Base-by-base conservation (phyloP, 2,329 filamentous ascomycete species). In the Hawksworthiomyces lignivorus region DNA sequence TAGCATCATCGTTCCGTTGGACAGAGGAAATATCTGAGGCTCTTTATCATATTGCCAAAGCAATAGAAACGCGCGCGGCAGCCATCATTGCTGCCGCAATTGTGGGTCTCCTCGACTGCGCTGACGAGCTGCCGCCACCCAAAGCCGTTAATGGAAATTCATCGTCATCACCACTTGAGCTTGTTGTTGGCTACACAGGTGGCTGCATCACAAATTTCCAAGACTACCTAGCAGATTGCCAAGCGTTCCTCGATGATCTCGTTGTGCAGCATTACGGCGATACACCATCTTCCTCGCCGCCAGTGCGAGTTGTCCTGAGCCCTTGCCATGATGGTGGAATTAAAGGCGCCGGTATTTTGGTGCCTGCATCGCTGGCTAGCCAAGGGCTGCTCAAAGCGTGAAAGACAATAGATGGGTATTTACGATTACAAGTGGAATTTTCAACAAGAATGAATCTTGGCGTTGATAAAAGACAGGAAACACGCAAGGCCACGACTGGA, bases 151-250 rank as follows among this genome's bases (percentile, higher is more conserved):
- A 12, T 26, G n/a, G n/a, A n/a, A n/a, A n/a, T n/a, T 26, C 24
- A 8, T 26, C 24, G 24, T 12, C 8, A 26, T 8, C 5, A 19
- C 47, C 41, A 45, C 52, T 64, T 47, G 80, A 86, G 51, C 59
- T 90, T 22, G 79, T 86, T 2, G 82, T 89, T 18, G 85, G 84
- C 1, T 89, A 87, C 56, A 87, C 85, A 0, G 85, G 85, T 24
- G 82, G 84, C 7, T 87, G 84, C 54, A 89, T 89, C 45, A 75
- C 80, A n/a, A 78, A 85, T 53, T 87, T 87, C 53, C 84, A 85
- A 36, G 73, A 84, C 51, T 88, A 86, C 60, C 67, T 85, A 31
- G 62, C 67, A 33, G 81, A 83, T 52, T 87, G 82, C 49, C 83
- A 88, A 58, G 54, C 62, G 12, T 84, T 84, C 54, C 69, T 89